phyloP scores from a whole-genome alignment of 345 rosid genomes.

The Salix caprea region DNA sequence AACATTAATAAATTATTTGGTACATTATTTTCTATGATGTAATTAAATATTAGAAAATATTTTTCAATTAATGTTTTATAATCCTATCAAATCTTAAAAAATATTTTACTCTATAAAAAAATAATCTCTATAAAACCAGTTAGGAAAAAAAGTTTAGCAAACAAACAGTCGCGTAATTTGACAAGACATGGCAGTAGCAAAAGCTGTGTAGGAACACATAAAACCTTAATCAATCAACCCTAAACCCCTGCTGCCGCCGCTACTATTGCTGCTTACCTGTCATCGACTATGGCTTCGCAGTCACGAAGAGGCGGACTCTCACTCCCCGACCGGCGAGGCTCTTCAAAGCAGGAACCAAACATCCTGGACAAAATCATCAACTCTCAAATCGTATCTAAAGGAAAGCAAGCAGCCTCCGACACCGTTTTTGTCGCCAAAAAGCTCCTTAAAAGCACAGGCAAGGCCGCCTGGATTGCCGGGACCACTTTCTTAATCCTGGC shows the following conservation, averaged over 20 bases:
- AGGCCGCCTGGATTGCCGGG: conserved; percentile 83
- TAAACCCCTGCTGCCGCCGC: neutral
- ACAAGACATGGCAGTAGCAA: too few relatives aligned
- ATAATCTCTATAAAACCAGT: too few relatives aligned
- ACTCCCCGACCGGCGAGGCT: conserved; percentile 11
- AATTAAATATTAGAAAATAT: too few relatives aligned
- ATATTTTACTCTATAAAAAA: too few relatives aligned
- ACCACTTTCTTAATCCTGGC: conserved; percentile 64
- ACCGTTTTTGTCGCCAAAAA: conserved; percentile 59
- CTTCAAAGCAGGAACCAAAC: conserved; percentile 22
- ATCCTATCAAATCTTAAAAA: too few relatives aligned
- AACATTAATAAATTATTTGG: too few relatives aligned
- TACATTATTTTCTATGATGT: too few relatives aligned
- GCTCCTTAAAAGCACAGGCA: conserved; percentile 76
- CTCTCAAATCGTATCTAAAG: conserved; percentile 41
- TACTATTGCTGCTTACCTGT: neutral
- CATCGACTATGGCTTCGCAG: neutral
- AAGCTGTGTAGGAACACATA: neutral
- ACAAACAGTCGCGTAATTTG: too few relatives aligned
- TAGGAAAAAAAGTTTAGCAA: too few relatives aligned
- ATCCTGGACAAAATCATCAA: conserved; percentile 41
- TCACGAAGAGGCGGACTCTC: neutral
- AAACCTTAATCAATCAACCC: neutral
- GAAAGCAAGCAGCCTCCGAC: conserved; percentile 53
- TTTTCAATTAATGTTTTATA: too few relatives aligned